phyloP scores from a whole-genome alignment of 352 stramenopile species.

The Phytopythium sindhum region DNA sequence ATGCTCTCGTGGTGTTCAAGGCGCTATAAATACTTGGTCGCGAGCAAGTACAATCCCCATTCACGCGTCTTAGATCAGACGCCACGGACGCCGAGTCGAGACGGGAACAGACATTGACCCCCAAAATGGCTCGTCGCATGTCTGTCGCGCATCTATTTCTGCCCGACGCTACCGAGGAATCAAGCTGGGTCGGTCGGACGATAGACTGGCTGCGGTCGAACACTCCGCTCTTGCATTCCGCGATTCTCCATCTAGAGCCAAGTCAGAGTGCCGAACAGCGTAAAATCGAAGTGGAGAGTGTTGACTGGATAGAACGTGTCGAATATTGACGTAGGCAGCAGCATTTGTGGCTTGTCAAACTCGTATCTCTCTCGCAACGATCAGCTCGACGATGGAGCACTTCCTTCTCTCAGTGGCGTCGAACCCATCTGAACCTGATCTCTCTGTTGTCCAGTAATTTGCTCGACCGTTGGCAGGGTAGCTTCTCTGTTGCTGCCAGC shows the following conservation, averaged over 20 bases:
- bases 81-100: not conserved
- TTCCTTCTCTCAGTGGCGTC: not conserved
- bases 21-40: not conserved
- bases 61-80: not conserved
- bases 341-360: not conserved
- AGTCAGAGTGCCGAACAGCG: not conserved
- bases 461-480: not conserved
- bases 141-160: not conserved
- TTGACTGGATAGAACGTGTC: not conserved
- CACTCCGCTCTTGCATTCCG: not conserved
- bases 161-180: not conserved
- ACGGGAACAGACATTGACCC: not conserved
- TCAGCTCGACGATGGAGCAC: not conserved
- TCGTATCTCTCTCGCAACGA: too few species aligned
- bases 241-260: not conserved
- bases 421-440: not conserved
- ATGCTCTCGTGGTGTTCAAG: not conserved
- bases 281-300: not conserved
- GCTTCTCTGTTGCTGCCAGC: not conserved
- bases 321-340: not conserved
- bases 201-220: not conserved
- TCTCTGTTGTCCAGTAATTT: not conserved
- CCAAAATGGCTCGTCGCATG: constrained; percentile 3
- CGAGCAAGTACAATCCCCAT: not conserved
- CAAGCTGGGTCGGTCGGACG: not conserved